Conservation (phyloP, 2,329 filamentous ascomycete species). For the Alternaria sp. region DNA sequence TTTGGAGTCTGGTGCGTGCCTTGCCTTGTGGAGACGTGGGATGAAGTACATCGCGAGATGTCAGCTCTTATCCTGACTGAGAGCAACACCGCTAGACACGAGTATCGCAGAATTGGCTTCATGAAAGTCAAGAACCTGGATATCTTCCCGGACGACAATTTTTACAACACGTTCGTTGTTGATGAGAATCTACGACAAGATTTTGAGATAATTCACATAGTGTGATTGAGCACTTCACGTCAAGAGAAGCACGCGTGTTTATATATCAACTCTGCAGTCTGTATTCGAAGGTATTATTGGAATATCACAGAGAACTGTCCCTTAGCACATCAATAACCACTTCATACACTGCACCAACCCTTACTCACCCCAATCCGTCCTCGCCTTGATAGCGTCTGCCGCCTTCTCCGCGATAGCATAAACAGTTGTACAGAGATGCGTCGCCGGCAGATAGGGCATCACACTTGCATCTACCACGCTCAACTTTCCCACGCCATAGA, state of each 20-base stretch:
- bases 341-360: neutral
- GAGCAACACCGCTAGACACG: no score
- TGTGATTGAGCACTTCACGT: neutral
- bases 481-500: conserved; percentile 28
- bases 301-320: accelerated
- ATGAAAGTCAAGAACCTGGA: no score
- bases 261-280: neutral
- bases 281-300: neutral
- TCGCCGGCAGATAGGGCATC: neutral
- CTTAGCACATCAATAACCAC: neutral
- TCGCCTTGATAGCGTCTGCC: neutral
- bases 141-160: neutral
- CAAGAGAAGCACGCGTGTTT: neutral
- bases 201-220: neutral
- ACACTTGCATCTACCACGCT: conserved; percentile 6
- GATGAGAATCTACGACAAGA: neutral
- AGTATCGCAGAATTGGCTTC: no score
- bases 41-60: no score
- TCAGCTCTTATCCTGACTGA: no score
- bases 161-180: neutral
- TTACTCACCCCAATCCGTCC: neutral
- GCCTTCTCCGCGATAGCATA: conserved; percentile 32
- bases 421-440: conserved; percentile 29
- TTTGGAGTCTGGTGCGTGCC: no score
- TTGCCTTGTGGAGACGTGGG: no score